Evolutionary conservation across 495 filamentous ascomycete species (phyloP).

Genomic region (Aspergillus ostianus): DNA sequence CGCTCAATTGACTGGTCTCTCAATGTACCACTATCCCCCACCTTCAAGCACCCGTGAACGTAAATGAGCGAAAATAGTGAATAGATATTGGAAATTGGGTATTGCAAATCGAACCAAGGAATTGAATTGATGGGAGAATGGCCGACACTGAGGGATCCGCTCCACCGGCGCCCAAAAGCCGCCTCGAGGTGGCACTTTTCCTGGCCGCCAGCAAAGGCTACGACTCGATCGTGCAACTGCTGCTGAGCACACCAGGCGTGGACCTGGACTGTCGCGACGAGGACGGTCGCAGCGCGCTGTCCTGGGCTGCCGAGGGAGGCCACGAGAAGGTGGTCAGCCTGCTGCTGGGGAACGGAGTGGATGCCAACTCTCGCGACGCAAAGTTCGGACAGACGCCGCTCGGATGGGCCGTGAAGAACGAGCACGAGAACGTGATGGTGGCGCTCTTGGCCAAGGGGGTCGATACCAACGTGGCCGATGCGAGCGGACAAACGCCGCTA

Average conservation of each 20-base stretch:
- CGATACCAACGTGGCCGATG: slow-evolving; percentile 18
- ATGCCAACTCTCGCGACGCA: slow-evolving; percentile 21
- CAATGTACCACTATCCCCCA: neutral
- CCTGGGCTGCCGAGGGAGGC: slow-evolving; percentile 34
- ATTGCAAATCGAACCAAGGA: too few species aligned
- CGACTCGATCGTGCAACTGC: slow-evolving; percentile 33
- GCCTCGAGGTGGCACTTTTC: slow-evolving; percentile 28
- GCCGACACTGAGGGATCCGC: neutral
- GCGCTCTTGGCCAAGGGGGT: slow-evolving; percentile 19
- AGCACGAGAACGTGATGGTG: slow-evolving; percentile 30
- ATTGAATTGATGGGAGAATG: neutral
- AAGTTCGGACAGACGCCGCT: slow-evolving; percentile 32
- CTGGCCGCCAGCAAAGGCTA: slow-evolving; percentile 38
- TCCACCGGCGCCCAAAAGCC: slow-evolving; percentile 18
- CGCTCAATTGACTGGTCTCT: neutral
- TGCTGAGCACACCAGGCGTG: slow-evolving; percentile 26
- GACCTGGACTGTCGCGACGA: slow-evolving; percentile 28
- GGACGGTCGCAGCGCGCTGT: slow-evolving; percentile 33
- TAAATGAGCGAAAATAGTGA: neutral
- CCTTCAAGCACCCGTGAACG: neutral
- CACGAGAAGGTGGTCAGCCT: slow-evolving; percentile 34
- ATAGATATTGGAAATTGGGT: too few species aligned
- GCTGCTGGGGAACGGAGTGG: slow-evolving; percentile 25
- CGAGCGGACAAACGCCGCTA: slow-evolving; percentile 26
- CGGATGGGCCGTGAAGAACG: slow-evolving; percentile 35